A percentile compares a stretch with the other conserved stretches of the same genome.
Evolutionary conservation across 1,284 basidiomycete genomes (phyloP).

Genomic region (Phaffia rhodozyma): DNA sequence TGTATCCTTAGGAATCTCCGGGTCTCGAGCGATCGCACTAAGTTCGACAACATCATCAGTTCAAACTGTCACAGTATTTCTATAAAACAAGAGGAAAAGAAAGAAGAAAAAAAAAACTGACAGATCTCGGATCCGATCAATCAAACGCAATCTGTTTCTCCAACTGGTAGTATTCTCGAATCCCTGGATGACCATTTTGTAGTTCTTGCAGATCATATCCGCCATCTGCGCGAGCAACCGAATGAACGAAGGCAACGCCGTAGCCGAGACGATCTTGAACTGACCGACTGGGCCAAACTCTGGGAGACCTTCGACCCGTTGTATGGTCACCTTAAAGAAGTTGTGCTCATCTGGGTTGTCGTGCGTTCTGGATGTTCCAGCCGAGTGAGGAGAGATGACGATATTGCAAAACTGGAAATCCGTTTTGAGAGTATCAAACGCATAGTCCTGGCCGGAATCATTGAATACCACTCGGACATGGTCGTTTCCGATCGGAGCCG

Average conservation of each 20-base stretch:
- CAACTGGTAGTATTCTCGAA: constrained; percentile 80
- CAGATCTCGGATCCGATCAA: constrained; percentile 48
- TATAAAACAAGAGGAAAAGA: neutral
- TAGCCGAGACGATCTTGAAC: constrained; percentile 80
- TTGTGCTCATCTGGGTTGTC: constrained; percentile 69
- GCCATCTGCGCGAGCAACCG: constrained; percentile 72
- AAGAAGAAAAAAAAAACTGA: constrained; percentile 8
- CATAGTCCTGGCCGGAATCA: constrained; percentile 75
- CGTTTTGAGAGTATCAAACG: constrained; percentile 79
- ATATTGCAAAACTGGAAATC: constrained; percentile 98
- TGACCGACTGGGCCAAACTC: constrained; percentile 82
- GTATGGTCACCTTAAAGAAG: constrained; percentile 83
- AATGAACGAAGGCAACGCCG: constrained; percentile 66
- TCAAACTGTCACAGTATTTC: neutral
- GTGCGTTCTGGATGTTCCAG: constrained; percentile 61
- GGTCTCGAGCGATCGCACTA: neutral
- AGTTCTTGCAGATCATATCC: constrained; percentile 78
- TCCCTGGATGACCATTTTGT: constrained; percentile 62
- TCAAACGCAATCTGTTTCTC: constrained; percentile 64
- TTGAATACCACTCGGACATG: constrained; percentile 95
- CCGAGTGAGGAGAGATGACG: constrained; percentile 85
- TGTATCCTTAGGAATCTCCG: neutral
- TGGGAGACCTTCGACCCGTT: constrained; percentile 72
- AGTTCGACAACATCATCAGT: neutral
- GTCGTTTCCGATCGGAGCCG: constrained; percentile 88